Conservation (phyloP, 352 stramenopile species). For the Pythium brachiatum region DNA sequence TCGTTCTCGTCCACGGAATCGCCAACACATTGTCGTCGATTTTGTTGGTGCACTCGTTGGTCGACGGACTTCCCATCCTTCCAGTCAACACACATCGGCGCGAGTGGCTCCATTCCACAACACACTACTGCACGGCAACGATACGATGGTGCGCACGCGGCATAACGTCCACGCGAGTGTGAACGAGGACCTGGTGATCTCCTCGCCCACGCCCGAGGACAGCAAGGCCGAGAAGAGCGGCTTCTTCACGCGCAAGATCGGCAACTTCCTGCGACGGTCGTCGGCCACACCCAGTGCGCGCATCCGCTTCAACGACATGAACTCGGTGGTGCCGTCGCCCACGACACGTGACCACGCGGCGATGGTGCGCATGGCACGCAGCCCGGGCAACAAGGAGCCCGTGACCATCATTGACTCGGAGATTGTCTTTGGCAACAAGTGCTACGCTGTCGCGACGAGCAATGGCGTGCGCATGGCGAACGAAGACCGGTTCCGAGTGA, state of each 20-base stretch:
- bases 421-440: slow-evolving; percentile 46
- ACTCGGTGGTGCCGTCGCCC: slow-evolving; percentile 17
- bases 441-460: slow-evolving; percentile 41
- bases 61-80: not conserved
- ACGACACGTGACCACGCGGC: slow-evolving; percentile 3
- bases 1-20: not conserved
- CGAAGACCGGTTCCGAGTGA: slow-evolving; percentile 71
- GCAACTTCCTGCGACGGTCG: slow-evolving; percentile 46
- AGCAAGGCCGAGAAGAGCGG: slow-evolving; percentile 29
- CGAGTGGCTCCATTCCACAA: not conserved
- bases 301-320: slow-evolving; percentile 18
- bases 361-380: slow-evolving; percentile 2
- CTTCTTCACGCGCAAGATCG: slow-evolving; percentile 50
- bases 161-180: slow-evolving; percentile 24
- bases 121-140: too few species aligned
- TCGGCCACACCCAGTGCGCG: slow-evolving; percentile 25
- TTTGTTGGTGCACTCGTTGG: not conserved
- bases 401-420: slow-evolving; percentile 44
- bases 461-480: slow-evolving; percentile 50
- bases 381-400: slow-evolving; percentile 1
- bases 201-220: slow-evolving; percentile 23
- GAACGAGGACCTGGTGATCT: slow-evolving; percentile 12
- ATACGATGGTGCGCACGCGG: slow-evolving; percentile 23
- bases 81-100: not conserved
- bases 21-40: not conserved